These are phyloP conservation scores for Psophocarpus tetragonolobus DNA, from an alignment of 306 rosid species.

Conservation along the genomic window DNA sequence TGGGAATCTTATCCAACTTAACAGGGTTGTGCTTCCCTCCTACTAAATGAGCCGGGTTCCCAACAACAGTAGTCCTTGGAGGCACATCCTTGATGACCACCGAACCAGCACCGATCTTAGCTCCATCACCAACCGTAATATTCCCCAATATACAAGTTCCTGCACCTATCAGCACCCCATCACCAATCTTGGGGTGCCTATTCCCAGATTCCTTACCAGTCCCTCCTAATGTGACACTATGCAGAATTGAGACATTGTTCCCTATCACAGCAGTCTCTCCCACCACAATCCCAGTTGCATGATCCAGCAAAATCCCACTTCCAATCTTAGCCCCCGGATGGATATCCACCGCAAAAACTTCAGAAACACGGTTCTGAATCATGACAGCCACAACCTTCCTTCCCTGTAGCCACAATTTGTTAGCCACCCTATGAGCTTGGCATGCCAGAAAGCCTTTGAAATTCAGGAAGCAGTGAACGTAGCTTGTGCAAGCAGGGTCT, in stretches of 20 bases:
- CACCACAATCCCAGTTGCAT: conserved; percentile 87
- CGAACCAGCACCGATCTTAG: conserved; percentile 88
- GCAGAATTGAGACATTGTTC: conserved; percentile 82
- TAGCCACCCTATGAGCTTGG: conserved; percentile 79
- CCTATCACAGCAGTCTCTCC: conserved; percentile 97
- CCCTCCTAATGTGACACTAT: conserved; percentile 91
- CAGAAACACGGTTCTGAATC: conserved; percentile 84
- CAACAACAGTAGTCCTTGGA: conserved; percentile 83
- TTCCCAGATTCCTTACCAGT: conserved; percentile 80
- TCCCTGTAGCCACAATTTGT: conserved; percentile 64
- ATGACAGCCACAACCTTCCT: conserved; percentile 58
- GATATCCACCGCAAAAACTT: conserved; percentile 76
- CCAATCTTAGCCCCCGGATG: conserved; percentile 91
- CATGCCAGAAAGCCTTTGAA: conserved; percentile 85
- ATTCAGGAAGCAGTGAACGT: conserved; percentile 69
- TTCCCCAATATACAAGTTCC: conserved; percentile 90
- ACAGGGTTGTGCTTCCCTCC: conserved; percentile 85
- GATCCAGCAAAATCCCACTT: conserved; percentile 75
- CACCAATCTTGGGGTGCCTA: conserved; percentile 90
- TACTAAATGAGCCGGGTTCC: conserved; percentile 80
- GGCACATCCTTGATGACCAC: conserved; percentile 94
- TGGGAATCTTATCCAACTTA: conserved; percentile 72
- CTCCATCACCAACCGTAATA: conserved; percentile 75
- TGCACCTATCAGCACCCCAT: conserved; percentile 92
- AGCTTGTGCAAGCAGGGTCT: conserved; percentile 86